phyloP scores from a whole-genome alignment of 352 stramenopile species.

The Pythium brassicae region DNA sequence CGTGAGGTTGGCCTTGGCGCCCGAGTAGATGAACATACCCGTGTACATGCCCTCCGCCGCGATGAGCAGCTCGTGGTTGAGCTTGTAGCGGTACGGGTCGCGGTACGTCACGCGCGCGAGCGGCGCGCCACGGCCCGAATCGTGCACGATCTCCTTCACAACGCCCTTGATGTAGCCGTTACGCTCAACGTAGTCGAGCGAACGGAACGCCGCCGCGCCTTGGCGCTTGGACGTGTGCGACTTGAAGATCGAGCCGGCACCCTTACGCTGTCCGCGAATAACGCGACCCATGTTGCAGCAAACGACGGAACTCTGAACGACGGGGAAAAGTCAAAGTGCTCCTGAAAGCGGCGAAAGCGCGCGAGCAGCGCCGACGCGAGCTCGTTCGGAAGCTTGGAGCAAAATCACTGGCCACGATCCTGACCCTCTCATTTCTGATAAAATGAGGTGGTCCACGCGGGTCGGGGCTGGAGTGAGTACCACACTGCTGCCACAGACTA shows the following conservation, averaged over 20 bases:
- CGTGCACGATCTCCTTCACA: constrained; percentile 99
- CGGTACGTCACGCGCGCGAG: constrained; percentile 94
- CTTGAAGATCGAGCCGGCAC: constrained; percentile 79
- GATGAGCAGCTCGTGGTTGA: constrained; percentile 95
- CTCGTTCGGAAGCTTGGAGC: not conserved
- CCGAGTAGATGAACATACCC: constrained; percentile 98
- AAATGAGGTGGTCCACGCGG: not conserved
- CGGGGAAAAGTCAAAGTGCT: constrained; percentile 82
- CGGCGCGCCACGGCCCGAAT: constrained; percentile 96
- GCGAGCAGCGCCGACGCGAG: not conserved
- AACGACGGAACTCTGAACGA: constrained; percentile 26
- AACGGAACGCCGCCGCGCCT: constrained; percentile 65
- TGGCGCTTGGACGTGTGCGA: constrained; percentile 82
- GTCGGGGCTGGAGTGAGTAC: too few species aligned
- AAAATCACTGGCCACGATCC: not conserved
- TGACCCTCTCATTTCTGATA: constrained; percentile 4
- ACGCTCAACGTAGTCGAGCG: constrained; percentile 90
- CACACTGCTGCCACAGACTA: too few species aligned
- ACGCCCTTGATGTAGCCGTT: constrained; percentile 98
- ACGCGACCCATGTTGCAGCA: constrained; percentile 73
- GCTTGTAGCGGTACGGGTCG: constrained; percentile 88
- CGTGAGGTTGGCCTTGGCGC: constrained; percentile 94
- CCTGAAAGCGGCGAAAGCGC: not conserved
- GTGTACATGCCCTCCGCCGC: constrained; percentile 99
- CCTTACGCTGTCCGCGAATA: constrained; percentile 88